phyloP scores from a whole-genome alignment of 108 stramenopile species.

The Stephanodiscus triporus region DNA sequence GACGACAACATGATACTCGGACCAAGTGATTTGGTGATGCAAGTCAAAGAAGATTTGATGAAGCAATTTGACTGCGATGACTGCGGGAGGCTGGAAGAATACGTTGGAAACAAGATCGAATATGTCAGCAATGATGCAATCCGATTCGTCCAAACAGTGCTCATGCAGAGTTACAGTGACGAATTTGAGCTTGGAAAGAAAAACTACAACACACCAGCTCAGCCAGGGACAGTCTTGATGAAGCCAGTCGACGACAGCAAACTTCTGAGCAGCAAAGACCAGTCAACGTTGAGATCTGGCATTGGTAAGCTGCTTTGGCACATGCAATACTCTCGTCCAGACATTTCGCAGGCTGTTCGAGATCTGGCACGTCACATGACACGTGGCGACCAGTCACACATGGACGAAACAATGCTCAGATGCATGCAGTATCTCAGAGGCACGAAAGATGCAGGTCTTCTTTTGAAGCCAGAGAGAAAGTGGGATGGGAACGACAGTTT shows the following conservation, averaged over 20 bases:
- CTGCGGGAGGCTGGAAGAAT: slow-evolving; percentile 33
- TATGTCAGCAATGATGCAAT: not conserved
- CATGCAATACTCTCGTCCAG: slow-evolving; percentile 29
- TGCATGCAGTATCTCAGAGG: slow-evolving; percentile 15
- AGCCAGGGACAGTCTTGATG: slow-evolving; percentile 7
- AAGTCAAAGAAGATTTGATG: slow-evolving; percentile 17
- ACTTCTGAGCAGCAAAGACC: not conserved
- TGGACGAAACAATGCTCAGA: not conserved
- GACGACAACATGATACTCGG: slow-evolving; percentile 46
- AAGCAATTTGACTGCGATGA: slow-evolving; percentile 39
- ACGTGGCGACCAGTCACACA: not conserved
- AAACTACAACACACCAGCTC: slow-evolving; percentile 24
- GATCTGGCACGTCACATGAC: not conserved
- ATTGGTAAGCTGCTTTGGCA: slow-evolving; percentile 39
- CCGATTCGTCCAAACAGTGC: slow-evolving; percentile 53
- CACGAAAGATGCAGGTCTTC: slow-evolving; percentile 3
- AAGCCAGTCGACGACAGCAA: not conserved
- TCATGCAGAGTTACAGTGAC: slow-evolving; percentile 44
- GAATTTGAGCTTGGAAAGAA: slow-evolving; percentile 23
- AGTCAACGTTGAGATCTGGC: slow-evolving; percentile 18
- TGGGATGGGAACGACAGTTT: slow-evolving; percentile 23
- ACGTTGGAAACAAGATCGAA: slow-evolving; percentile 53
- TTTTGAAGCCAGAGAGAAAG: slow-evolving; percentile 20
- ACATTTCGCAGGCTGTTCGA: slow-evolving; percentile 1
- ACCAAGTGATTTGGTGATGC: slow-evolving; percentile 6